phyloP scores from a whole-genome alignment of 2,329 filamentous ascomycete genomes.

The Proliferodiscus dingleyae region DNA sequence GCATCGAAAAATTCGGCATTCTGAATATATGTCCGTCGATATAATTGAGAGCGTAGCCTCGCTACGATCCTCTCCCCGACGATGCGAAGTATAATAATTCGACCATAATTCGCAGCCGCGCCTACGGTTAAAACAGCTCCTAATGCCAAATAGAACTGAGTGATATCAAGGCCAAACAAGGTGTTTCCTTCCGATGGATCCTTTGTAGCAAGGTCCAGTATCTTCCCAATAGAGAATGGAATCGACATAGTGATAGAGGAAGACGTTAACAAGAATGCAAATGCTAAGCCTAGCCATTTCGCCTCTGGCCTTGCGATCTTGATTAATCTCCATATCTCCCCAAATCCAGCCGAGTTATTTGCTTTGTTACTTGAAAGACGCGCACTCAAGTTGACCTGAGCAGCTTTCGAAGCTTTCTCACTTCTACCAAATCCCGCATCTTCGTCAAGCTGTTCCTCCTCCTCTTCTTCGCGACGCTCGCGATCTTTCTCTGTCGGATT shows the following conservation, averaged over 20 bases:
- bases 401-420: slow-evolving; percentile 80
- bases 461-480: slow-evolving; percentile 37
- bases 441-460: slow-evolving; percentile 39
- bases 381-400: slow-evolving; percentile 84
- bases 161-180: slow-evolving; percentile 78
- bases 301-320: slow-evolving; percentile 85
- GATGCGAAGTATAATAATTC: slow-evolving; percentile 87
- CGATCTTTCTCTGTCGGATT: slow-evolving; percentile 33
- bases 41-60: slow-evolving; percentile 81
- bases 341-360: slow-evolving; percentile 54
- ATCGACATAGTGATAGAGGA: slow-evolving; percentile 94
- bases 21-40: slow-evolving; percentile 88
- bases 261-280: slow-evolving; percentile 80
- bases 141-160: slow-evolving; percentile 83
- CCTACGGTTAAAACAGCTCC: slow-evolving; percentile 74
- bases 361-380: slow-evolving; percentile 76
- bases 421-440: slow-evolving; percentile 64
- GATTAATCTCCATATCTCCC: slow-evolving; percentile 81
- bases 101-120: slow-evolving; percentile 85
- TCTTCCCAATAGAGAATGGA: slow-evolving; percentile 93
- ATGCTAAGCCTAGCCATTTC: slow-evolving; percentile 71
- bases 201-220: slow-evolving; percentile 86
- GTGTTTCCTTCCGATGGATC: slow-evolving; percentile 58
- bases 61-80: slow-evolving; percentile 94
- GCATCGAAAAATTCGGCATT: slow-evolving; percentile 99